phyloP scores from a whole-genome alignment of 1,139 yeast genomes.

The Sugiyamaella pinicola region DNA sequence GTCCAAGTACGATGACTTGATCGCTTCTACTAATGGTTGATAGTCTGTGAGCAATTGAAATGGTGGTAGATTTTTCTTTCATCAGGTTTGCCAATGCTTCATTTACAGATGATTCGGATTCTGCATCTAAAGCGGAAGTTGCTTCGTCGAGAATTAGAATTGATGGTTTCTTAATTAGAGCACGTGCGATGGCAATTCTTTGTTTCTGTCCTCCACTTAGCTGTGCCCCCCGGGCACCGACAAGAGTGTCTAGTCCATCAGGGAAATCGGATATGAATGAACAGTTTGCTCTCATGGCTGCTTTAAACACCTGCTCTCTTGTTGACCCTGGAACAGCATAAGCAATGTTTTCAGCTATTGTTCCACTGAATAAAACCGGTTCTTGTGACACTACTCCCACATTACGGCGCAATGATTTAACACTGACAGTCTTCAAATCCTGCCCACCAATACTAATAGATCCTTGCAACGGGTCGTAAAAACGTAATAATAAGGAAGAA shows the following conservation, averaged over 20 bases:
- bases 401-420: slow-evolving; percentile 70
- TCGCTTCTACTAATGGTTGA: slow-evolving; percentile 88
- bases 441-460: slow-evolving; percentile 67
- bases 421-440: slow-evolving; percentile 65
- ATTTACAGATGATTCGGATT: slow-evolving; percentile 81
- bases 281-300: slow-evolving; percentile 80
- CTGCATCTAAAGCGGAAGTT: slow-evolving; percentile 81
- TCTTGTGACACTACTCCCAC: slow-evolving; percentile 94
- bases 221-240: slow-evolving; percentile 87
- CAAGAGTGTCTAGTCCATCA: slow-evolving; percentile 75
- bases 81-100: slow-evolving; percentile 62
- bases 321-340: slow-evolving; percentile 68
- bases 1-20: slow-evolving; percentile 74
- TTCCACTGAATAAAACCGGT: slow-evolving; percentile 88
- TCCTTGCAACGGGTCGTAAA: slow-evolving; percentile 78
- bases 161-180: slow-evolving; percentile 71
- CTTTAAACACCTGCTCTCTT: slow-evolving; percentile 65
- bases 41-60: slow-evolving; percentile 88
- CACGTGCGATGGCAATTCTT: slow-evolving; percentile 80
- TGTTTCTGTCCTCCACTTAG: slow-evolving; percentile 90
- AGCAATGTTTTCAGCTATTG: slow-evolving; percentile 79
- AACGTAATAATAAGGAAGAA: slow-evolving; percentile 73
- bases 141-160: slow-evolving; percentile 79
- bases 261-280: slow-evolving; percentile 75
- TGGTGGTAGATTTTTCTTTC: slow-evolving; percentile 71